phyloP scores from a whole-genome alignment of 2,329 filamentous ascomycete genomes.

The Nakataea oryzae region DNA sequence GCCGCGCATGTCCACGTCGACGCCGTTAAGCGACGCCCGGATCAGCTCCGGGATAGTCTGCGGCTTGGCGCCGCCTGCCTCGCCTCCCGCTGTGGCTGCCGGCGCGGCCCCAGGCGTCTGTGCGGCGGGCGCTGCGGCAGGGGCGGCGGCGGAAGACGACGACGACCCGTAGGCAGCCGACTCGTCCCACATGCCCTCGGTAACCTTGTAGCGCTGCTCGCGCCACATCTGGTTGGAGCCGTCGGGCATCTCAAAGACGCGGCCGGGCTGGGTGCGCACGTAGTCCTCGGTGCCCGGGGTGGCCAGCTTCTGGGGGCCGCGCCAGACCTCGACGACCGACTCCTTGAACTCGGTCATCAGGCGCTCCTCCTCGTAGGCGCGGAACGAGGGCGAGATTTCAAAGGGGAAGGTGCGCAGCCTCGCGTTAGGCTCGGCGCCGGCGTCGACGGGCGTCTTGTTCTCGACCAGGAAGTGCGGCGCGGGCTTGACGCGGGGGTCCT shows the following conservation, averaged over 20 bases:
- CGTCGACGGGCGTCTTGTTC: constrained; percentile 82
- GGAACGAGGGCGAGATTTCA: constrained; percentile 59
- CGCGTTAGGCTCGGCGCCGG: constrained; percentile 67
- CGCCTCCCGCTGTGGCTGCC: neutral
- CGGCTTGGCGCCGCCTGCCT: constrained; percentile 39
- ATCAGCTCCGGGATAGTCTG: constrained; percentile 82
- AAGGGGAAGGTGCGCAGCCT: constrained; percentile 60
- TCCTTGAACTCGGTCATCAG: constrained; percentile 96
- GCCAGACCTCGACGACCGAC: constrained; percentile 90
- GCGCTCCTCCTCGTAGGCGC: constrained; percentile 79
- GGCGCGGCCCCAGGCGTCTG: neutral
- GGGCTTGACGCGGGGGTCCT: constrained; percentile 60
- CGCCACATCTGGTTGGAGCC: constrained; percentile 95
- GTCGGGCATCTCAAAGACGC: constrained; percentile 94
- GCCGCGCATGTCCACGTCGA: constrained; percentile 82
- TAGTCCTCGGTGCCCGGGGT: constrained; percentile 65
- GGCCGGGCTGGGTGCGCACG: constrained; percentile 61
- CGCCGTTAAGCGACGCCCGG: constrained; percentile 61
- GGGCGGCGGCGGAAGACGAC: constrained; percentile 18
- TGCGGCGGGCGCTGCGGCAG: constrained; percentile 12
- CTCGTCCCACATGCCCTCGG: constrained; percentile 87
- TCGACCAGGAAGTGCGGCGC: constrained; percentile 76
- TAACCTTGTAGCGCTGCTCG: constrained; percentile 73
- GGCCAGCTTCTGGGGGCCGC: constrained; percentile 60
- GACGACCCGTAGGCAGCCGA: constrained; percentile 51